Base-by-base conservation (phyloP, 768 basidiomycete species). In the Tubosaeta brunneosetosa region DNA sequence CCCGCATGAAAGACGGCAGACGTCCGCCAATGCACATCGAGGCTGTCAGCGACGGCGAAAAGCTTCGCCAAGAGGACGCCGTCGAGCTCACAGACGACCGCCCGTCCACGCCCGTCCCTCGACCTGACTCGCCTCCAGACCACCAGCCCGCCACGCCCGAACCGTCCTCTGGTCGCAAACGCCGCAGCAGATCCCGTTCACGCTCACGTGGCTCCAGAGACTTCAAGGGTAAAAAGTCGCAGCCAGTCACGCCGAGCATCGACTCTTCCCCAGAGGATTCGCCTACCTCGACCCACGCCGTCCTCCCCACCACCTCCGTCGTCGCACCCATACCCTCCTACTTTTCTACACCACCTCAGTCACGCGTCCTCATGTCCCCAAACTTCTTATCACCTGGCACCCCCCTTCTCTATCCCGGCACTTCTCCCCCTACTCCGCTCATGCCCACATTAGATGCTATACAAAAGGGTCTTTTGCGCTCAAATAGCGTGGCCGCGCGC, bases 1-100 rank as follows among this genome's bases (percentile, higher is more conserved):
- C 93, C 34, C 79, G 93, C 55, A 90, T 90, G 85, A 92, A 92
- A 68, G 88, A 92, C 68, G 92, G 92, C 8, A 74, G 92, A 50
- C 77, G 93, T 40, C 92, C 91, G 1, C 89, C 86, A 44, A 90
- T 91, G 88, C 89, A 88, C 62, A 75, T 81, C 58, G 88, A 89
- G 59, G 86, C 83, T 17, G 82, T 90, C 47, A 91, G 88, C 63
- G 89, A 91, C 67, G 87, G 89, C 10, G 89, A 91, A 69, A 84
- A 78, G 66, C 72, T 69, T 44, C 71, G 69, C 46, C 65, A 65
- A 40, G 74, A 74, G 50, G 80, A 57, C 4, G 36, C 43, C 48
- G 26, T 26, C 41, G 63, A 53, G 13, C 53, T 45, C 16, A 5
- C 36, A 5, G 26, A 44, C 17, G 59, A 56, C 43, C 51, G 16